These are phyloP conservation scores for Cicer cuneatum DNA, from an alignment of 306 rosid species.

Conservation along the genomic window DNA sequence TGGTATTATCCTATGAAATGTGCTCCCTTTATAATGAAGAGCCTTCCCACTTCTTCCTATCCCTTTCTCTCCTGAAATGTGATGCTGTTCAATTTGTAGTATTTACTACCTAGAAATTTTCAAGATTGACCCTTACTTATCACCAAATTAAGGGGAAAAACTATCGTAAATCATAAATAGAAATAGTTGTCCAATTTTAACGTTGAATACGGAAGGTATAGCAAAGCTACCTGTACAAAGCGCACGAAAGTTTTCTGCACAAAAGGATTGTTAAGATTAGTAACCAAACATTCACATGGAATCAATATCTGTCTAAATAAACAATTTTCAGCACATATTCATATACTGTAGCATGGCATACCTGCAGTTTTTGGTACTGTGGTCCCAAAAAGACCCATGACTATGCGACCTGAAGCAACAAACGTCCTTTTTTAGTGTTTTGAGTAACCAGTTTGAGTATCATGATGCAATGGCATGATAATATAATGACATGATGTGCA, in stretches of 20 bases:
- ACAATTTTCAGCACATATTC: conserved; percentile 31
- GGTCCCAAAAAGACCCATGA: conserved; percentile 77
- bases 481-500: conserved; percentile 1
- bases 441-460: neutral
- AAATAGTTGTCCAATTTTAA: conserved; percentile 26
- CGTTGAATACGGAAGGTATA: conserved; percentile 28
- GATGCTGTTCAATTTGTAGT: conserved; percentile 40
- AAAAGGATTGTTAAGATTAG: conserved; percentile 38
- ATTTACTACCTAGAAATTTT: conserved; percentile 23
- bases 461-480: neutral
- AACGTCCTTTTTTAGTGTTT: conserved; percentile 10
- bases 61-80: conserved; percentile 85
- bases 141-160: conserved; percentile 25
- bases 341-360: conserved; percentile 39
- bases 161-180: conserved; percentile 26
- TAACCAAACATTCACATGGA: conserved; percentile 42
- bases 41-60: conserved; percentile 63
- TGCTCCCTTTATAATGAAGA: conserved; percentile 79
- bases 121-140: conserved; percentile 27
- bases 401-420: conserved; percentile 69
- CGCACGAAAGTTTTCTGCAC: conserved; percentile 84
- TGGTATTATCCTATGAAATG: conserved; percentile 83
- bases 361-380: conserved; percentile 84
- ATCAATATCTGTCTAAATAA: conserved; percentile 24
- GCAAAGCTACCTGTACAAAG: conserved; percentile 83